phyloP scores from a whole-genome alignment of 129 eudicot species.

The Lactuca sativa region DNA sequence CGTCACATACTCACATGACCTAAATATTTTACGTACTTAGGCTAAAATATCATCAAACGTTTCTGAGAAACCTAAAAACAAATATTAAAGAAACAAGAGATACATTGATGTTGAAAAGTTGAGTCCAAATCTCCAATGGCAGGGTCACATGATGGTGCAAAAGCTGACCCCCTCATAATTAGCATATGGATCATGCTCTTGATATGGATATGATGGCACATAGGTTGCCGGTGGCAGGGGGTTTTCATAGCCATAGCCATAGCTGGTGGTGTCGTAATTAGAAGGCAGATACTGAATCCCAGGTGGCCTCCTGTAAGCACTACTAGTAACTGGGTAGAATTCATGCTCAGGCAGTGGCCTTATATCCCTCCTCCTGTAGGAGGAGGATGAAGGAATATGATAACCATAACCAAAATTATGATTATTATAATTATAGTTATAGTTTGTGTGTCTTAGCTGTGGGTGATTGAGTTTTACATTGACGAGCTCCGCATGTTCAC shows the following conservation, averaged over 20 bases:
- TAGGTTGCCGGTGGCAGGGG: slow-evolving; percentile 29
- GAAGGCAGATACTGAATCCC: slow-evolving; percentile 8
- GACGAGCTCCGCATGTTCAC: slow-evolving; percentile 38
- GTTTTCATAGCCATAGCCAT: background rate
- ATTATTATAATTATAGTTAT: background rate
- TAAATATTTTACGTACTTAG: too few species aligned
- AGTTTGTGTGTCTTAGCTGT: slow-evolving; percentile 8
- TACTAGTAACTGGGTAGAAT: background rate
- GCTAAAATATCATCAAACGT: too few species aligned
- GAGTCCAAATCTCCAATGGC: background rate
- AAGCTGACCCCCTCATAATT: slow-evolving; percentile 26
- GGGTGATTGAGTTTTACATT: slow-evolving; percentile 45
- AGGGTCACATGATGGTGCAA: slow-evolving; percentile 32
- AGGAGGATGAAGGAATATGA: slow-evolving; percentile 5
- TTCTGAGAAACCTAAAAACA: slow-evolving; percentile 3
- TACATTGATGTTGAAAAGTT: background rate
- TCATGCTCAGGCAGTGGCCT: slow-evolving; percentile 14
- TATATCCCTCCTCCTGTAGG: slow-evolving; percentile 7
- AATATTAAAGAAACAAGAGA: slow-evolving; percentile 1
- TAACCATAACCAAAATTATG: slow-evolving; percentile 14
- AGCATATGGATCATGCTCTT: slow-evolving; percentile 20
- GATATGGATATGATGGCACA: slow-evolving; percentile 36
- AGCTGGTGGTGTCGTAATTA: slow-evolving; percentile 8
- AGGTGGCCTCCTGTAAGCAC: slow-evolving; percentile 1
- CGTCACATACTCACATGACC: too few species aligned